Percentiles rank a stretch among this genome's conserved stretches.
These are phyloP conservation scores for Dactylellina parvicollis DNA, from an alignment of 2,329 filamentous ascomycete species.

Conservation along the genomic window DNA sequence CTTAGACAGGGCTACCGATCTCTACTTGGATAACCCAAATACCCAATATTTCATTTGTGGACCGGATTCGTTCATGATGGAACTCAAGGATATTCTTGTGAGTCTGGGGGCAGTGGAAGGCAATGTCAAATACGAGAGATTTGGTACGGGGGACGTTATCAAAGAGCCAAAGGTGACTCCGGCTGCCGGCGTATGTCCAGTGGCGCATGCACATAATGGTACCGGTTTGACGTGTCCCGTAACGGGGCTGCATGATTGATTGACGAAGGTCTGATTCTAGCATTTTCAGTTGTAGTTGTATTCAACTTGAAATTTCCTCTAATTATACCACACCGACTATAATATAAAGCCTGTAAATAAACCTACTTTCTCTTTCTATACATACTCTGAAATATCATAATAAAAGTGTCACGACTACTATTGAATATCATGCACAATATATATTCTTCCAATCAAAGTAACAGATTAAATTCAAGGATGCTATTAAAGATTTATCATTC, in stretches of 20 bases:
- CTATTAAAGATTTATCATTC: slow-evolving; percentile 48
- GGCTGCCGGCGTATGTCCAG: slow-evolving; percentile 2
- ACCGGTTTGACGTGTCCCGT: slow-evolving; percentile 28
- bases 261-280: no score
- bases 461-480: neutral
- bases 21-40: slow-evolving; percentile 68
- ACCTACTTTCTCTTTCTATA: no score
- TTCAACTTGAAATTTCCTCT: no score
- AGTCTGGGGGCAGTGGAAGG: slow-evolving; percentile 68
- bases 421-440: no score
- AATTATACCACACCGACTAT: no score
- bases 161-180: slow-evolving; percentile 42
- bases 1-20: slow-evolving; percentile 66
- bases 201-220: slow-evolving; percentile 4
- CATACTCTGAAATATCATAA: no score
- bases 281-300: no score
- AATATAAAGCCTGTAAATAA: no score
- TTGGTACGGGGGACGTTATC: slow-evolving; percentile 68
- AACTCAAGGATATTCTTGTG: slow-evolving; percentile 67
- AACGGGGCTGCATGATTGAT: slow-evolving; percentile 8
- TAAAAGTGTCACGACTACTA: no score
- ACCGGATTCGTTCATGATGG: slow-evolving; percentile 75
- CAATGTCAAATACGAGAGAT: slow-evolving; percentile 74
- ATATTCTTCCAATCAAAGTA: no score
- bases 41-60: slow-evolving; percentile 79